These are phyloP conservation scores for Begonia masoniana DNA, from an alignment of 306 rosid species.

Conservation along the genomic window DNA sequence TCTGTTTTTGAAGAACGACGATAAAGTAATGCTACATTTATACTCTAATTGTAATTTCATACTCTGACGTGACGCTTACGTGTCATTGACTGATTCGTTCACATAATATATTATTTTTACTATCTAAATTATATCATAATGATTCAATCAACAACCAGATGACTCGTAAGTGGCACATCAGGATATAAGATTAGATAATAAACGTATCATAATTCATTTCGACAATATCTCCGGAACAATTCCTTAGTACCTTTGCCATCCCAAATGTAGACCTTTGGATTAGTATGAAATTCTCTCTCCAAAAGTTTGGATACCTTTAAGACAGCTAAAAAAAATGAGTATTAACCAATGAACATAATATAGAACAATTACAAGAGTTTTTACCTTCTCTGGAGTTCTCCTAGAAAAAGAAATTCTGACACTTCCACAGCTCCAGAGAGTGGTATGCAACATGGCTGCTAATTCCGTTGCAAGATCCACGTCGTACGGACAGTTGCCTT, in stretches of 20 bases:
- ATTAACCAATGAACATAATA: neutral
- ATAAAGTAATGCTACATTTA: neutral
- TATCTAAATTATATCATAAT: too few relatives aligned
- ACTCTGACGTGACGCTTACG: too few relatives aligned
- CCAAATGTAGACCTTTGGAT: slow-evolving; percentile 81
- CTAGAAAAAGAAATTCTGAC: slow-evolving; percentile 77
- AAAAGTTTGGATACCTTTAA: slow-evolving; percentile 48
- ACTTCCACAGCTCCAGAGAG: slow-evolving; percentile 83
- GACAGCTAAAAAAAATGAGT: slow-evolving; percentile 6
- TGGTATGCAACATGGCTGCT: slow-evolving; percentile 52
- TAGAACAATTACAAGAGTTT: slow-evolving; percentile 4
- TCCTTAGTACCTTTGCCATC: slow-evolving; percentile 60
- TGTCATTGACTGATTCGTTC: too few relatives aligned
- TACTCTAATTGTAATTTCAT: neutral
- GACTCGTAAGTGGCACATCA: too few relatives aligned
- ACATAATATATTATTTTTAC: too few relatives aligned
- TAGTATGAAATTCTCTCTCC: slow-evolving; percentile 39
- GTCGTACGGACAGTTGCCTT: slow-evolving; percentile 64
- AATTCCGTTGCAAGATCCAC: slow-evolving; percentile 56
- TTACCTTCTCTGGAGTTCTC: slow-evolving; percentile 78
- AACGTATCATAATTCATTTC: too few relatives aligned
- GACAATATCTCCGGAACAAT: neutral
- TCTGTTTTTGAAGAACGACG: too few relatives aligned
- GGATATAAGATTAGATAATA: too few relatives aligned
- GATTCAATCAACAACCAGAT: too few relatives aligned